Evolutionary conservation across 352 stramenopile species (phyloP).

Genomic region (Globisporangium middletonii): DNA sequence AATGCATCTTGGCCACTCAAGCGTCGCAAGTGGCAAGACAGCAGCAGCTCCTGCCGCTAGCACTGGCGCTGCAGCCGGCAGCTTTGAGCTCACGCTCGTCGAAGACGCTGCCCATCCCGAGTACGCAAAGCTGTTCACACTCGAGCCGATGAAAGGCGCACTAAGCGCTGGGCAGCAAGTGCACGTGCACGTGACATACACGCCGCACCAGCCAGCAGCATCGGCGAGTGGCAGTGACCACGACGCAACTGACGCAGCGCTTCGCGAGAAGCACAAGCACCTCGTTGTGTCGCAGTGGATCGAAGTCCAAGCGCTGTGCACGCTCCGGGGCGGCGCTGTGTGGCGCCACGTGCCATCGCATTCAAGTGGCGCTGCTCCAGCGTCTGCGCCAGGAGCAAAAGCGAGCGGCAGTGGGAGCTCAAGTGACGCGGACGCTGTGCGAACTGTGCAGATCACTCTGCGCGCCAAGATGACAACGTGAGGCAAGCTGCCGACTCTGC

Average conservation of each 20-base stretch:
- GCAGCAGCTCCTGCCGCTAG: background rate
- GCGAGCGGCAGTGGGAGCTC: background rate
- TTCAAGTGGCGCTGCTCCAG: background rate
- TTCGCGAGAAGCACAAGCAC: slow-evolving; percentile 18
- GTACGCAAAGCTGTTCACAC: slow-evolving; percentile 47
- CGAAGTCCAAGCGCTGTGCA: slow-evolving; percentile 32
- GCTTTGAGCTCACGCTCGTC: slow-evolving; percentile 64
- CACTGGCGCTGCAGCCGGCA: slow-evolving; percentile 16
- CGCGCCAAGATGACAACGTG: slow-evolving; percentile 6
- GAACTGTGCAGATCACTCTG: slow-evolving; percentile 5
- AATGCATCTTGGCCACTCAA: background rate
- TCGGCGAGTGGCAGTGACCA: background rate
- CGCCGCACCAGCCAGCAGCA: slow-evolving; percentile 10
- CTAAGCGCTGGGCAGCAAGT: slow-evolving; percentile 50
- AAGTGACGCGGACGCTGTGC: slow-evolving; percentile 3
- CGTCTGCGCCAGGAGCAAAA: background rate
- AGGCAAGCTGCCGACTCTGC: background rate
- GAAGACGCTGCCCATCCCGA: slow-evolving; percentile 29
- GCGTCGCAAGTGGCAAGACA: slow-evolving; percentile 2
- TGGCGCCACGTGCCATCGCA: slow-evolving; percentile 20
- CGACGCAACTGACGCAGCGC: background rate
- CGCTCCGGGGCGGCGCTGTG: slow-evolving; percentile 29
- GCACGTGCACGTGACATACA: slow-evolving; percentile 50
- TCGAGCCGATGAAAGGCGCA: slow-evolving; percentile 63
- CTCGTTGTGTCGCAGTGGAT: slow-evolving; percentile 33